These are phyloP conservation scores for Phytophthora lateralis DNA, from an alignment of 352 stramenopile species.

Conservation along the genomic window DNA sequence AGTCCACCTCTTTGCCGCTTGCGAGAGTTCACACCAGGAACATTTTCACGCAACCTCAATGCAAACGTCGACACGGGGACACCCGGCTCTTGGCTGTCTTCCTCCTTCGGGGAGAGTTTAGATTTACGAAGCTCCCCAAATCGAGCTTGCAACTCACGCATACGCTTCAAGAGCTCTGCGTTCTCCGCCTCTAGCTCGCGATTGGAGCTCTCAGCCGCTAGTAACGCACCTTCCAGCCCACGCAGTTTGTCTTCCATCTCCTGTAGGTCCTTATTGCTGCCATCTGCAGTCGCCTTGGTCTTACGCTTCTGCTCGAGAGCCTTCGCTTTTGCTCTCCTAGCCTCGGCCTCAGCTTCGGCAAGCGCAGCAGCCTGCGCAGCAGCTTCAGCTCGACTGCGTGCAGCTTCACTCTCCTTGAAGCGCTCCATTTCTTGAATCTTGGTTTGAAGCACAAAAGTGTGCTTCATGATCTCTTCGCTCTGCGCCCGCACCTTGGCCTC, in stretches of 20 bases:
- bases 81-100: conserved; percentile 3
- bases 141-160: conserved; percentile 55
- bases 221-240: conserved; percentile 40
- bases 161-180: conserved; percentile 48
- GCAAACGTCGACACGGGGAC: conserved; percentile 40
- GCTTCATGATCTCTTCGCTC: conserved; percentile 63
- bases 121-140: conserved; percentile 31
- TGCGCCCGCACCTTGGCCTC: conserved; percentile 50
- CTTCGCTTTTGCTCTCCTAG: conserved; percentile 32
- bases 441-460: conserved; percentile 57
- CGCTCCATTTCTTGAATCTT: conserved; percentile 64
- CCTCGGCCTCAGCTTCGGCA: conserved; percentile 32
- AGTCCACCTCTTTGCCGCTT: conserved; percentile 10
- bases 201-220: conserved; percentile 33
- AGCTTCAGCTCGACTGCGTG: conserved; percentile 39
- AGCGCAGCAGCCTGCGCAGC: conserved; percentile 38
- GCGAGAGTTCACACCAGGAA: conserved; percentile 9
- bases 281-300: conserved; percentile 22
- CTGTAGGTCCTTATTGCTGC: conserved; percentile 39
- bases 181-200: conserved; percentile 63
- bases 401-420: conserved; percentile 54
- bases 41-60: conserved; percentile 43
- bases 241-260: conserved; percentile 48
- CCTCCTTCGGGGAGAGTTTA: conserved; percentile 1
- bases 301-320: conserved; percentile 36